Evolutionary conservation across 1,139 yeast genomes (phyloP).

Genomic region (Zygoascus sp.): DNA sequence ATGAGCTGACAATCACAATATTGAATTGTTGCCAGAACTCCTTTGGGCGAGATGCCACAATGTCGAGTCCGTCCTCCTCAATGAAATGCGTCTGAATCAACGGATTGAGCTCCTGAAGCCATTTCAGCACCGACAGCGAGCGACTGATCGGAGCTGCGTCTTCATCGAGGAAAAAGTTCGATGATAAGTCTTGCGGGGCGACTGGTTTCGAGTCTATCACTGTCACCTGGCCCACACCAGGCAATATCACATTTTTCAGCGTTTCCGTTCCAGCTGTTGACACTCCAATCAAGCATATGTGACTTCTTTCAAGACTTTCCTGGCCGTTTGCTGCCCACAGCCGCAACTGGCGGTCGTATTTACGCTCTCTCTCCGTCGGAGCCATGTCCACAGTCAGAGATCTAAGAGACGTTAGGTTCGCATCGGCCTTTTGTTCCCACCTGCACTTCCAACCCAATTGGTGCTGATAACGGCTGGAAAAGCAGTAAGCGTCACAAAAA

Average conservation of each 20-base stretch:
- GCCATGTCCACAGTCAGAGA: too few relatives aligned
- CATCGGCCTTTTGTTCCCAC: too few relatives aligned
- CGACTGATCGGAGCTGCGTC: constrained; percentile 44
- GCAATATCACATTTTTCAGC: constrained; percentile 71
- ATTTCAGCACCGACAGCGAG: constrained; percentile 40
- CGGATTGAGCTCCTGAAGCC: constrained; percentile 55
- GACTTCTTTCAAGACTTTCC: constrained; percentile 50
- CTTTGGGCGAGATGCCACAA: constrained; percentile 12
- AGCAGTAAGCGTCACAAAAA: too few relatives aligned
- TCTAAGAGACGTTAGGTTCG: too few relatives aligned
- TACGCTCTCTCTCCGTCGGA: constrained; percentile 26
- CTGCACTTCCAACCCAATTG: too few relatives aligned
- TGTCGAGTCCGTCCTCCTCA: constrained; percentile 24
- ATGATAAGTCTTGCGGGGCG: constrained; percentile 43
- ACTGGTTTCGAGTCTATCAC: constrained; percentile 50
- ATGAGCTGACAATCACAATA: constrained; percentile 49
- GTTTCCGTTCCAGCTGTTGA: constrained; percentile 62
- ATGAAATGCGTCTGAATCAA: constrained; percentile 48
- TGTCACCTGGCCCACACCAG: constrained; percentile 70
- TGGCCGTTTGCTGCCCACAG: constrained; percentile 87
- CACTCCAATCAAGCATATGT: constrained; percentile 59
- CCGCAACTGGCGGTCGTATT: constrained; percentile 82
- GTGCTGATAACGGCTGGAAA: too few relatives aligned
- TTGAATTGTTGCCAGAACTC: constrained; percentile 48
- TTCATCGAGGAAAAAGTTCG: constrained; percentile 58